Evolutionary conservation across 257 asterid genomes (phyloP).

Genomic region (Datura wrightii): DNA sequence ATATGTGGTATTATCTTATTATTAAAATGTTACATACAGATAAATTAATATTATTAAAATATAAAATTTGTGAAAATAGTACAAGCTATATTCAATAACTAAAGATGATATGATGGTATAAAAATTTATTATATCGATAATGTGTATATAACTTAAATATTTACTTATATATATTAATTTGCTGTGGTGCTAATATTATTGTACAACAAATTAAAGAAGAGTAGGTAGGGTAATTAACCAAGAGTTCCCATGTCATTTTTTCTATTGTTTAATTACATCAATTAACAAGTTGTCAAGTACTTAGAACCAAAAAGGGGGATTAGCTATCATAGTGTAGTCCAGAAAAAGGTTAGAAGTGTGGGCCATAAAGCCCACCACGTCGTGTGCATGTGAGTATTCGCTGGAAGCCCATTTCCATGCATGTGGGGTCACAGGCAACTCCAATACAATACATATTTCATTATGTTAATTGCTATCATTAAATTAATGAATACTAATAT

Average conservation of each 20-base stretch:
- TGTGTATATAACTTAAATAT: too few species aligned
- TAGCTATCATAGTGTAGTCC: background rate
- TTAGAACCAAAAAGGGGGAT: too few species aligned
- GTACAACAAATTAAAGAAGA: background rate
- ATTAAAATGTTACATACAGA: background rate
- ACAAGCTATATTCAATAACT: background rate
- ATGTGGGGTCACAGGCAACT: background rate
- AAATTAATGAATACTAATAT: too few species aligned
- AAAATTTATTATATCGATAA: too few species aligned
- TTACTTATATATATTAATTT: too few species aligned
- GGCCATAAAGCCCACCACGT: conserved; percentile 35
- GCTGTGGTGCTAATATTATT: too few species aligned
- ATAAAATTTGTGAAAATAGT: too few species aligned
- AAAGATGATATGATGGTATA: too few species aligned
- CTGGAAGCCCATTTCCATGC: conserved; percentile 19
- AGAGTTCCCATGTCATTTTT: background rate
- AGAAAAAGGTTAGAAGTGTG: background rate
- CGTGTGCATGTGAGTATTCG: conserved; percentile 41
- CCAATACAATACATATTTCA: background rate
- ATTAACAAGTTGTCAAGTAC: background rate
- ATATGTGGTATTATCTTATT: too few species aligned
- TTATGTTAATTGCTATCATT: too few species aligned
- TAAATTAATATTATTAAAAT: too few species aligned
- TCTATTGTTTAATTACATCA: background rate
- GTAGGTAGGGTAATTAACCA: background rate